These are phyloP conservation scores for Casuarina cunninghamiana DNA, from an alignment of 306 rosid species.

Conservation along the genomic window DNA sequence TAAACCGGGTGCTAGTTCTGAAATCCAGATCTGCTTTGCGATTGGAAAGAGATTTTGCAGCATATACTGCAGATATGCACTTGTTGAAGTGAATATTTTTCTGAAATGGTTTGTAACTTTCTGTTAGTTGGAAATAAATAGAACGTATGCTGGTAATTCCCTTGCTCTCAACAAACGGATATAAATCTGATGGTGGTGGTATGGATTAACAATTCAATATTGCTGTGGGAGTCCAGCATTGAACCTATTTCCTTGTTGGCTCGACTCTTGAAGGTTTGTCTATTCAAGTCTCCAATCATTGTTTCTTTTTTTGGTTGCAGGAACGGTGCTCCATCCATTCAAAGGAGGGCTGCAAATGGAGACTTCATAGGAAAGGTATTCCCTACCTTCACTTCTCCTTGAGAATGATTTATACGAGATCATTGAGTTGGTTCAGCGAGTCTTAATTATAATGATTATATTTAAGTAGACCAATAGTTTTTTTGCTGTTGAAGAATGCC, in stretches of 20 bases:
- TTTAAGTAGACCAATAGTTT: background rate
- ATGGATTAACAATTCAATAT: conserved; percentile 17
- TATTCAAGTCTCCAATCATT: conserved; percentile 30
- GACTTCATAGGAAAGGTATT: conserved; percentile 58
- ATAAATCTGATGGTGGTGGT: conserved; percentile 15
- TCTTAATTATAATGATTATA: background rate
- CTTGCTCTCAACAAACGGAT: conserved; percentile 27
- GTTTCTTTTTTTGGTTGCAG: conserved; percentile 48
- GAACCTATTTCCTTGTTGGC: conserved; percentile 20
- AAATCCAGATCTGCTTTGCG: conserved; percentile 28
- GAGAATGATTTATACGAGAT: background rate
- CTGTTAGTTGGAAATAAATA: conserved; percentile 42
- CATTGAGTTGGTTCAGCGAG: background rate
- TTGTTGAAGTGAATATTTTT: conserved; percentile 27
- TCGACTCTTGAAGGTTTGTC: background rate
- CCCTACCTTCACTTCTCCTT: background rate
- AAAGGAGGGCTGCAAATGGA: conserved; percentile 52
- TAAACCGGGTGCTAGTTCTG: conserved; percentile 30
- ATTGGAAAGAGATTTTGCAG: conserved; percentile 31
- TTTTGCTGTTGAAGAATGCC: background rate
- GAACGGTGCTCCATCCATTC: conserved; percentile 50
- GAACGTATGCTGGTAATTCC: conserved; percentile 36
- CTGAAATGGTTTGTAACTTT: conserved; percentile 42
- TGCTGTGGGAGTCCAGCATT: conserved; percentile 25
- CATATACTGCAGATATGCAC: conserved; percentile 32